Evolutionary conservation across 2,329 filamentous ascomycete genomes (phyloP), one percentile per base, ranked within the genome.

Genomic region (Hymenoscyphus fraxineus): DNA sequence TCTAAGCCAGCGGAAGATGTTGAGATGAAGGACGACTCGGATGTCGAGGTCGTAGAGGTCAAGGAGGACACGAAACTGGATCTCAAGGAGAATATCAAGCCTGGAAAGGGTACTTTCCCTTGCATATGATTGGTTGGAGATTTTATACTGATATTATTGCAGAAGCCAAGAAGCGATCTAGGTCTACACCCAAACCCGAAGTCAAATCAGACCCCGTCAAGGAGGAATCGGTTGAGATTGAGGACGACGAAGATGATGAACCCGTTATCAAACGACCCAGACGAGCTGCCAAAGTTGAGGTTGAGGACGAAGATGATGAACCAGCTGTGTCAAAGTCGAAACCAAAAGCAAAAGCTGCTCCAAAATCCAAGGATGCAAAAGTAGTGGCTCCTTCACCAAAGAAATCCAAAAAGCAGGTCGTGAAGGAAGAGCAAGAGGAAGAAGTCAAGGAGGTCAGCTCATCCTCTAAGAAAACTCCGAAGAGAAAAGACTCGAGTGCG

Each of bases 211-310:
- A 67, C 61, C 68, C 63, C 27, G 74, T 71, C 62, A 41, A 73
- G 56, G 76, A 76, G 61, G 69, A 74, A 9, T 61, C 65, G 58
- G 22, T 58, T 51, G 63, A 59, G 2, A 72, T 68, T 73, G 77
- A 69, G 66, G 78, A 80, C 27, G 80, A 80, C 12, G 83, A 84
- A 5, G 84, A 87, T 66, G 82, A 85, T 12, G 84, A 84, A 44
- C 88, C 87, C 22, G 81, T 84, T 2, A 78, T 80, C 5, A 92
- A 92, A 74, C 78, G 85, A 65, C 77, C 78, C 38, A 79, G 85
- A 63, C 67, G 68, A 7, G 63, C 58, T 47, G 66, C 54, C 2
- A 77, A 78, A 60, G 47, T 54, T 73, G 77, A 61, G 75, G 76
- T 60, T 77, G 74, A 75, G 65, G n/a, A 65, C 65, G 75, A 60